Conservation (phyloP, 805 yeast species). For the Wickerhamomyces canadensis region DNA sequence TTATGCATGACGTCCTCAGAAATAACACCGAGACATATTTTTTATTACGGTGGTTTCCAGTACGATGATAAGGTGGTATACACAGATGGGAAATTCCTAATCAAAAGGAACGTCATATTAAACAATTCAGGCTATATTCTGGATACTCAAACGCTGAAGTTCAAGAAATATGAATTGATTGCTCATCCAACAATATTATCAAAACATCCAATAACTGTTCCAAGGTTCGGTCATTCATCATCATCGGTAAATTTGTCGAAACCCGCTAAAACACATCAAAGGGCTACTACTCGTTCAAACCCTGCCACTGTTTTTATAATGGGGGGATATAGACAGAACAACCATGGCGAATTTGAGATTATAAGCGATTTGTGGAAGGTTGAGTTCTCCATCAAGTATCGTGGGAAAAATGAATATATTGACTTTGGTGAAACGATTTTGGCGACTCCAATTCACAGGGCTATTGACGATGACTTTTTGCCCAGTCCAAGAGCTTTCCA, state of each 20-base stretch:
- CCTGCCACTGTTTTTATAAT: conserved; percentile 36
- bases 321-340: conserved; percentile 42
- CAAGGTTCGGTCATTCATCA: conserved; percentile 37
- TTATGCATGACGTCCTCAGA: conserved; percentile 42
- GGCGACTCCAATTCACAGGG: conserved; percentile 26
- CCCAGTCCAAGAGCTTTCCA: conserved; percentile 34
- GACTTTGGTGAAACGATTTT: conserved; percentile 31
- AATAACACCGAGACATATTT: conserved; percentile 50
- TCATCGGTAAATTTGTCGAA: conserved; percentile 18
- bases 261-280: no score
- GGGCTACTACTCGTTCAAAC: no score
- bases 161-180: conserved; percentile 38
- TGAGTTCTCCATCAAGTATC: conserved; percentile 31
- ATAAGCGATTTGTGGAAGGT: conserved; percentile 38
- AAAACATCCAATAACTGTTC: conserved; percentile 27
- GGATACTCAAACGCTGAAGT: conserved; percentile 44
- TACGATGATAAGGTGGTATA: conserved; percentile 23
- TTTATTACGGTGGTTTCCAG: conserved; percentile 69
- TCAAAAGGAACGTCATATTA: conserved; percentile 39
- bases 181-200: conserved; percentile 28
- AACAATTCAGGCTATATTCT: conserved; percentile 55
- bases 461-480: conserved; percentile 13
- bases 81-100: conserved; percentile 30
- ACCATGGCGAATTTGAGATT: conserved; percentile 25
- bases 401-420: conserved; percentile 30